Percentiles rank a stretch among this genome's conserved stretches.
These are phyloP conservation scores for Typha latifolia DNA, from an alignment of 176 grass and related monocot genomes.

Conservation along the genomic window DNA sequence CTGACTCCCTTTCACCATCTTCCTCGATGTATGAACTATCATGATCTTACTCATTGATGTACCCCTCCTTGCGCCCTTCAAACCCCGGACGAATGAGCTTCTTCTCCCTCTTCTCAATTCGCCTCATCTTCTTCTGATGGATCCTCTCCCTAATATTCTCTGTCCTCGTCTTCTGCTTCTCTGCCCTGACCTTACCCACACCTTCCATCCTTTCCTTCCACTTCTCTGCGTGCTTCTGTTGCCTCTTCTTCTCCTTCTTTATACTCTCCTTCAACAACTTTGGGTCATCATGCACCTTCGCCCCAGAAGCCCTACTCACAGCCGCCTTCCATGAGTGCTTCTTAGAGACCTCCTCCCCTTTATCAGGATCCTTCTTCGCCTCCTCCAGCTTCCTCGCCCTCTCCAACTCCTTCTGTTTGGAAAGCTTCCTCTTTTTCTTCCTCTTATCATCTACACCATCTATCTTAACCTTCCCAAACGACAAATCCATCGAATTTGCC, in stretches of 20 bases:
- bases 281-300: conserved; percentile 84
- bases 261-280: conserved; percentile 78
- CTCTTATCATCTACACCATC: conserved; percentile 21
- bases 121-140: conserved; percentile 63
- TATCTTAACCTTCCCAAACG: conserved; percentile 53
- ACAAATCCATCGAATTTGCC: conserved; percentile 34
- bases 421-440: conserved; percentile 68
- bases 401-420: conserved; percentile 63
- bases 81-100: conserved; percentile 86
- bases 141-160: conserved; percentile 67
- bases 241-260: conserved; percentile 69
- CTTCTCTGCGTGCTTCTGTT: conserved; percentile 43
- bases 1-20: no score
- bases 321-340: conserved; percentile 59
- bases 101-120: conserved; percentile 92
- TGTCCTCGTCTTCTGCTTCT: conserved; percentile 52
- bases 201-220: conserved; percentile 60
- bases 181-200: conserved; percentile 30
- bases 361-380: conserved; percentile 66
- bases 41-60: conserved; percentile 48
- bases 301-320: conserved; percentile 55
- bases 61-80: conserved; percentile 77
- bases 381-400: conserved; percentile 51
- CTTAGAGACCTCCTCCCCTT: conserved; percentile 26
- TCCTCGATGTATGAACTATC: no score